Percentiles rank a stretch among this genome's conserved stretches.
Evolutionary conservation across 164 flowering plant genomes (phyloP).

Genomic region (Macadamia integrifolia): DNA sequence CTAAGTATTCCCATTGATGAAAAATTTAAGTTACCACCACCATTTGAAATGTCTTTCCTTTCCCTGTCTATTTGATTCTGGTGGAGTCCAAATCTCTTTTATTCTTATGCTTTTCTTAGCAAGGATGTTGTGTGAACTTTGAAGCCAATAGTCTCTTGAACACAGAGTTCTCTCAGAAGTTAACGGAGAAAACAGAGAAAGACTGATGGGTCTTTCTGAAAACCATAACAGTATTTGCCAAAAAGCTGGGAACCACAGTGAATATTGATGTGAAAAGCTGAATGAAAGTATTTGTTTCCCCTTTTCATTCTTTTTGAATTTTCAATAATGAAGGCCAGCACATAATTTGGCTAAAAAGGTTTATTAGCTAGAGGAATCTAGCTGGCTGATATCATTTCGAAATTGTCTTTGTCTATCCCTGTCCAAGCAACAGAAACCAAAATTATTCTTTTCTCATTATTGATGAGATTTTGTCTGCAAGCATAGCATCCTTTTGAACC

Average conservation of each 20-base stretch:
- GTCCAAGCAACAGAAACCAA: conserved; percentile 2
- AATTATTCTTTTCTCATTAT: conserved; percentile 9
- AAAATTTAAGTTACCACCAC: no score
- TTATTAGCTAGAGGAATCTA: conserved; percentile 3
- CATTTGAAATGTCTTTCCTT: no score
- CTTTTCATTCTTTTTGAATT: no score
- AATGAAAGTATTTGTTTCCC: no score
- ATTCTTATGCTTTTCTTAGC: background rate
- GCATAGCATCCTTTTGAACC: conserved; percentile 5
- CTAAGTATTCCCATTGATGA: no score
- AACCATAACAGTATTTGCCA: background rate
- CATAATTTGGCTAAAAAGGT: background rate
- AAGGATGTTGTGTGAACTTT: background rate
- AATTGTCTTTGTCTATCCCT: conserved; percentile 5
- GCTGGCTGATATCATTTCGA: background rate
- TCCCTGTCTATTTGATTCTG: background rate
- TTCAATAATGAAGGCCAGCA: background rate
- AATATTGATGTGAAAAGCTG: no score
- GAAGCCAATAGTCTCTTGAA: background rate
- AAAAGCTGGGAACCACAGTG: background rate
- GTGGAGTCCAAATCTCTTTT: background rate
- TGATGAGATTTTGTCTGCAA: conserved; percentile 8
- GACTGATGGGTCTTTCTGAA: background rate
- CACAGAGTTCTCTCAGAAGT: background rate
- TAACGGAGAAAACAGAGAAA: background rate